phyloP scores from a whole-genome alignment of 495 filamentous ascomycete genomes.

The Hypoxylon trugodes region DNA sequence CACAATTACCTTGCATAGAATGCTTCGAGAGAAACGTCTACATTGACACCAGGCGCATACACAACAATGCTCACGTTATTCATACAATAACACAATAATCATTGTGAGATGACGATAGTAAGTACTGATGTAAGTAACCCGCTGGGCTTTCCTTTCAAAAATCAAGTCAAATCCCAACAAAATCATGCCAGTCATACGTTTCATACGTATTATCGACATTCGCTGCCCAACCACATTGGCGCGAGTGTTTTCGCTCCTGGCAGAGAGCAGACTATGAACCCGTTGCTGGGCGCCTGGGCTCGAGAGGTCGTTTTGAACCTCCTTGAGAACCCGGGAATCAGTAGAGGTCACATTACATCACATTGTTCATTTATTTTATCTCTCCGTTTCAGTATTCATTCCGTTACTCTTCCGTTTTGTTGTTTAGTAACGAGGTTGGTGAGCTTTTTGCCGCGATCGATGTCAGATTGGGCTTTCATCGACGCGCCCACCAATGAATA shows the following conservation, averaged over 20 bases:
- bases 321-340: constrained; percentile 58
- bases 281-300: constrained; percentile 60
- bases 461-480: constrained; percentile 32
- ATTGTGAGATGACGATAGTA: too few relatives aligned
- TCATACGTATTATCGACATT: constrained; percentile 51
- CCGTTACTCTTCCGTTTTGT: constrained; percentile 29
- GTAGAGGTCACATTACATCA: constrained; percentile 56
- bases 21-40: too few relatives aligned
- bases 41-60: neutral
- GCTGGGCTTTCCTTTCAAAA: too few relatives aligned
- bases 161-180: neutral
- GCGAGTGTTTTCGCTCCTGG: constrained; percentile 55
- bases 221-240: constrained; percentile 43
- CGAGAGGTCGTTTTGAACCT: constrained; percentile 57
- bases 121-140: too few relatives aligned
- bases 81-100: too few relatives aligned
- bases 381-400: constrained; percentile 30
- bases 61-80: too few relatives aligned
- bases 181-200: constrained; percentile 44
- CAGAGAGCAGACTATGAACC: constrained; percentile 51
- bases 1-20: constrained; percentile 1
- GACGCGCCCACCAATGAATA: constrained; percentile 16
- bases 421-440: too few relatives aligned
- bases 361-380: constrained; percentile 18
- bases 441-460: constrained; percentile 3